Conservation (phyloP, 352 stramenopile species). For the Plasmopara viticola region DNA sequence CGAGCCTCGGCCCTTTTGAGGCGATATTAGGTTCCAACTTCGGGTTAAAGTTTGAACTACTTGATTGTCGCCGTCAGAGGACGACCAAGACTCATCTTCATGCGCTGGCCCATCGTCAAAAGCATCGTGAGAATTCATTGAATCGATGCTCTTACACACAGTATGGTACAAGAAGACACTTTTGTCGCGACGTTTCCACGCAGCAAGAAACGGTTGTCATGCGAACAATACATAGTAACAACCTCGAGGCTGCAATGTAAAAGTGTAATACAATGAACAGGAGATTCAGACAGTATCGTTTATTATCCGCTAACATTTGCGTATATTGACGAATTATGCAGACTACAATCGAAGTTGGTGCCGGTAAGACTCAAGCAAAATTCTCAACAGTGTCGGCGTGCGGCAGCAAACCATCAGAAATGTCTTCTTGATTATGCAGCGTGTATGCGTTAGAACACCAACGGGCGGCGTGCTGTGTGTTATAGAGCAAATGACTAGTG, state of each 20-base stretch:
- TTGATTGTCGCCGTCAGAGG: constrained; percentile 31
- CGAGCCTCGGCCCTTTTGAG: constrained; percentile 18
- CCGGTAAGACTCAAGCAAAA: not conserved
- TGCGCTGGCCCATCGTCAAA: constrained; percentile 3
- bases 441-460: not conserved
- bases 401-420: no score
- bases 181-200: constrained; percentile 17
- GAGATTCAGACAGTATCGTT: no score
- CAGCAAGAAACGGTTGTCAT: constrained; percentile 12
- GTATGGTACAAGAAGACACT: not conserved
- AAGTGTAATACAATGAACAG: no score
- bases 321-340: no score
- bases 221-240: not conserved
- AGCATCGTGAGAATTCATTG: constrained; percentile 17
- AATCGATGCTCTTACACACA: not conserved
- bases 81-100: constrained; percentile 18
- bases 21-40: constrained; percentile 59
- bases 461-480: not conserved
- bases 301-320: no score
- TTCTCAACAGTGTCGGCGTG: not conserved
- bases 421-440: not conserved
- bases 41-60: constrained; percentile 54
- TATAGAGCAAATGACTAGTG: not conserved
- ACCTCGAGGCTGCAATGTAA: no score
- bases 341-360: no score